phyloP scores from a whole-genome alignment of 2,329 filamentous ascomycete genomes.

The Penicillium sp. region DNA sequence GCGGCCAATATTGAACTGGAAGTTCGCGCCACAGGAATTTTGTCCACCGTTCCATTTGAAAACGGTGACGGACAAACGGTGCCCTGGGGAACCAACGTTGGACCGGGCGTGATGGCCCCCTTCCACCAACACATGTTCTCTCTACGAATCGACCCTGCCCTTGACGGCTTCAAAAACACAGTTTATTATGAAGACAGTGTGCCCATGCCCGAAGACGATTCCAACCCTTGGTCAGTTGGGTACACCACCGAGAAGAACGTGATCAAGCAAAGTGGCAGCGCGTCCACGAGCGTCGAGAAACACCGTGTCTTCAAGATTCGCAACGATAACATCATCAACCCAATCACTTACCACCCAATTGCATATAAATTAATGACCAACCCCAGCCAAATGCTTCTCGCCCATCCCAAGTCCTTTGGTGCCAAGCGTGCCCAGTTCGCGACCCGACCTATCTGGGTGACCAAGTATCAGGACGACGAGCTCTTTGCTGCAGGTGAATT shows the following conservation, averaged over 20 bases:
- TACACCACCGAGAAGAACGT: slow-evolving; percentile 52
- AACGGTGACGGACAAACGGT: slow-evolving; percentile 54
- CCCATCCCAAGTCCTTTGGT: slow-evolving; percentile 41
- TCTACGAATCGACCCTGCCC: slow-evolving; percentile 56
- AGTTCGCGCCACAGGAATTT: slow-evolving; percentile 62
- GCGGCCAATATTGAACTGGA: slow-evolving; percentile 63
- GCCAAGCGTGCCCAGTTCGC: slow-evolving; percentile 46
- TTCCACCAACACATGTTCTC: slow-evolving; percentile 76
- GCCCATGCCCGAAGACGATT: slow-evolving; percentile 46
- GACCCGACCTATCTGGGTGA: slow-evolving; percentile 51
- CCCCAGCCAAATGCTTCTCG: slow-evolving; percentile 47
- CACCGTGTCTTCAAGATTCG: slow-evolving; percentile 50
- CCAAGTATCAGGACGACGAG: slow-evolving; percentile 48
- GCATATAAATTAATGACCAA: slow-evolving; percentile 47
- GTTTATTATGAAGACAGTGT: slow-evolving; percentile 53
- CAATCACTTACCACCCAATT: slow-evolving; percentile 42
- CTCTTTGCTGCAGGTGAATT: slow-evolving; percentile 49
- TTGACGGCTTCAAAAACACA: slow-evolving; percentile 52
- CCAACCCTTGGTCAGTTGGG: slow-evolving; percentile 57
- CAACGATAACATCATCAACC: slow-evolving; percentile 44
- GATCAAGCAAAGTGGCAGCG: slow-evolving; percentile 44
- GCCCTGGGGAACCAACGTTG: slow-evolving; percentile 63
- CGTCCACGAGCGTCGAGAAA: slow-evolving; percentile 49
- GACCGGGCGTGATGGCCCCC: slow-evolving; percentile 61
- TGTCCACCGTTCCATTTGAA: slow-evolving; percentile 62